phyloP scores from a whole-genome alignment of 495 filamentous ascomycete genomes.

The Aspergillus coremiiformis region DNA sequence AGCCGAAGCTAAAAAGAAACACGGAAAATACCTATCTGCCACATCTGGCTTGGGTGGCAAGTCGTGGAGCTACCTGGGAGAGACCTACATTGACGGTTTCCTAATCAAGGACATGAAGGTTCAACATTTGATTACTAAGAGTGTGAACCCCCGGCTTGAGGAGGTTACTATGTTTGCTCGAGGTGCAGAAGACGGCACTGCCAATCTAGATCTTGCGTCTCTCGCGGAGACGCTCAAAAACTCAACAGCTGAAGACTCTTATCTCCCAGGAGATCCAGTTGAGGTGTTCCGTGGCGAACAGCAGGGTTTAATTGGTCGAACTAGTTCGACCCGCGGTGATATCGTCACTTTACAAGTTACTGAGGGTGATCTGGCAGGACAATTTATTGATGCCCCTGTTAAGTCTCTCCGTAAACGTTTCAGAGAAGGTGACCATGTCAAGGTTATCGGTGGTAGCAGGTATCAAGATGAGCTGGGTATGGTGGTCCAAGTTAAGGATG shows the following conservation, averaged over 20 bases:
- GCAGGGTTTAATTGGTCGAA: slow-evolving; percentile 78
- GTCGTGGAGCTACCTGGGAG: slow-evolving; percentile 73
- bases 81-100: slow-evolving; percentile 89
- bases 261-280: slow-evolving; percentile 85
- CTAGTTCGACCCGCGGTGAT: slow-evolving; percentile 77
- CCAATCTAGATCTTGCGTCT: slow-evolving; percentile 86
- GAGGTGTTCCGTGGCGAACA: slow-evolving; percentile 97
- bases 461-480: slow-evolving; percentile 93
- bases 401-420: slow-evolving; percentile 92
- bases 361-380: slow-evolving; percentile 73
- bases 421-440: slow-evolving; percentile 92
- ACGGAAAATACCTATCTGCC: slow-evolving; percentile 59
- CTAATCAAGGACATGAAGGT: slow-evolving; percentile 91
- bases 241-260: slow-evolving; percentile 65
- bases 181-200: slow-evolving; percentile 79
- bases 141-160: slow-evolving; percentile 88
- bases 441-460: slow-evolving; percentile 91
- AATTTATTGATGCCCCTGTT: slow-evolving; percentile 84
- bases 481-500: slow-evolving; percentile 86
- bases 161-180: slow-evolving; percentile 92
- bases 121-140: slow-evolving; percentile 69
- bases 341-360: slow-evolving; percentile 87
- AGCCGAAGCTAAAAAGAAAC: slow-evolving; percentile 81
- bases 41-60: slow-evolving; percentile 54
- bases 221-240: slow-evolving; percentile 81